A percentile compares a stretch with the other conserved stretches of the same genome.
These are phyloP conservation scores for Solanum bulbocastanum DNA, from an alignment of 257 asterid species.

Conservation along the genomic window DNA sequence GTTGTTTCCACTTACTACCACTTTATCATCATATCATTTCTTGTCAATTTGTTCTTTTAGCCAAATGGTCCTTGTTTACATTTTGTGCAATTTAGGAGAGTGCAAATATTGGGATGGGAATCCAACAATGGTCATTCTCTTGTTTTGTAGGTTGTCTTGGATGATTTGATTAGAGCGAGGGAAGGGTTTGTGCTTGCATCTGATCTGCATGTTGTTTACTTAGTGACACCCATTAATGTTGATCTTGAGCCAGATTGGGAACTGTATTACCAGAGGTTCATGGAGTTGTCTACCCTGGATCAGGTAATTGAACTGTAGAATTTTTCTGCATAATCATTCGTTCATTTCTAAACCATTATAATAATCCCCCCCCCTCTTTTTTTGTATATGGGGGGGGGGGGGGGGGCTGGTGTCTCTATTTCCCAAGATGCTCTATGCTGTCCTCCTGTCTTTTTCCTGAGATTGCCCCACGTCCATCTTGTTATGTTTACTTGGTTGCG, in stretches of 20 bases:
- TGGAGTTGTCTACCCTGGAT: conserved; percentile 78
- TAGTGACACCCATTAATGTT: conserved; percentile 94
- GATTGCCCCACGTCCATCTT: background rate
- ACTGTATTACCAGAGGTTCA: conserved; percentile 79
- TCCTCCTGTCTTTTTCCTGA: background rate
- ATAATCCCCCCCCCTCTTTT: background rate
- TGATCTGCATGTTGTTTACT: conserved; percentile 92
- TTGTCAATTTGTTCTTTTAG: background rate
- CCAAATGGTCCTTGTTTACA: background rate
- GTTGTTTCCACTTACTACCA: conserved; percentile 3
- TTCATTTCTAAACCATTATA: background rate
- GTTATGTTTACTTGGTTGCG: background rate
- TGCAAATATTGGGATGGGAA: background rate
- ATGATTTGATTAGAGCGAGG: conserved; percentile 90
- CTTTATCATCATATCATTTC: conserved; percentile 1
- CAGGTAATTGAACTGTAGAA: conserved; percentile 43
- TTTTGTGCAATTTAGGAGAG: background rate
- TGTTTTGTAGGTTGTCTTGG: conserved; percentile 71
- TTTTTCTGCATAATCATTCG: background rate
- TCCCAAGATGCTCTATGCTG: background rate
- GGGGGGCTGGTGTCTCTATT: background rate
- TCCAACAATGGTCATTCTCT: background rate
- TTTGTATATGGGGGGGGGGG: background rate
- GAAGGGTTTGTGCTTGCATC: conserved; percentile 99
- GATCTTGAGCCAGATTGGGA: conserved; percentile 99